Conservation (phyloP, 345 rosid species). For the Populus tremula region DNA sequence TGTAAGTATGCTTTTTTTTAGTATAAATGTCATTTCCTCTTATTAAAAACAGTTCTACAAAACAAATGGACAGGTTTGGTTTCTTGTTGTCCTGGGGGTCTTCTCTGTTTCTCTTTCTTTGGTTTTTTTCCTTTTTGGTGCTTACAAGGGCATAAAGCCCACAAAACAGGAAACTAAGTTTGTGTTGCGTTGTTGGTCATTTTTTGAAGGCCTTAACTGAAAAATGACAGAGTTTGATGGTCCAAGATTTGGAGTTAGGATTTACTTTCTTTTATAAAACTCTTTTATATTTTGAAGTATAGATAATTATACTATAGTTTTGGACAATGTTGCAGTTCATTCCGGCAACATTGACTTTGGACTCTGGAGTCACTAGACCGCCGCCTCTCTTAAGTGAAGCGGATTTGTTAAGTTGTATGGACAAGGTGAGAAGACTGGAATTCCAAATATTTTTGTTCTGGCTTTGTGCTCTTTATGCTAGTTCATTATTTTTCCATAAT, state of each 20-base stretch:
- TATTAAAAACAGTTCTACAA: too few relatives aligned
- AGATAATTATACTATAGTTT: constrained; percentile 16
- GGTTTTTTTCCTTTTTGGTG: too few relatives aligned
- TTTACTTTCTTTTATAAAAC: constrained; percentile 2
- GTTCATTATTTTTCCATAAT: not conserved
- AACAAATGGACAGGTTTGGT: too few relatives aligned
- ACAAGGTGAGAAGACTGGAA: constrained; percentile 57
- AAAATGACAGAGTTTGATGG: not conserved
- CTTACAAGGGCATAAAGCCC: too few relatives aligned
- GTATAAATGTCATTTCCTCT: too few relatives aligned
- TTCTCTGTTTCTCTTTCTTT: too few relatives aligned
- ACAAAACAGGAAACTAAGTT: too few relatives aligned
- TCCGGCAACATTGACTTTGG: constrained; percentile 79
- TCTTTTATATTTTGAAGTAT: constrained; percentile 16
- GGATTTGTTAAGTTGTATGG: constrained; percentile 91
- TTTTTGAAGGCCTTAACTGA: too few relatives aligned
- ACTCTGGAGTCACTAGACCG: constrained; percentile 89
- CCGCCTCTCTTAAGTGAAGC: constrained; percentile 93
- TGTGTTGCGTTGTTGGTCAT: too few relatives aligned
- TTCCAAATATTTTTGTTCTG: constrained; percentile 6
- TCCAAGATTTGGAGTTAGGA: not conserved
- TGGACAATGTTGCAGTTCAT: constrained; percentile 60
- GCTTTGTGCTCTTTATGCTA: not conserved
- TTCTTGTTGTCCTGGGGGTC: too few relatives aligned
- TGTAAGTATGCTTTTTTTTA: too few relatives aligned